Evolutionary conservation across 2,329 filamentous ascomycete species (phyloP).

Genomic region (Blastomyces parvus): DNA sequence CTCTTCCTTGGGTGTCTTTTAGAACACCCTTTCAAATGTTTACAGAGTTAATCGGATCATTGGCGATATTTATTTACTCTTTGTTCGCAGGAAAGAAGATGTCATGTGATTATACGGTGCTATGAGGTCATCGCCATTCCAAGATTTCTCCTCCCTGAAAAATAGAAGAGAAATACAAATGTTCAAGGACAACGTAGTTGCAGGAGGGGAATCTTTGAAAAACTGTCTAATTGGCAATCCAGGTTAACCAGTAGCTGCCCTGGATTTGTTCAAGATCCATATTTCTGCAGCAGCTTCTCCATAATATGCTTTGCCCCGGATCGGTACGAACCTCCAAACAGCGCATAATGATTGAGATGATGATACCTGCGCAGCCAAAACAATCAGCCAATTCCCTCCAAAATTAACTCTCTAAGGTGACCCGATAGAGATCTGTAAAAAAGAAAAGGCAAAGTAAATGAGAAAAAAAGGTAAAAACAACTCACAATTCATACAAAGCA

Average conservation of each 20-base stretch:
- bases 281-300: slow-evolving; percentile 62
- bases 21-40: not conserved
- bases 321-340: slow-evolving; percentile 75
- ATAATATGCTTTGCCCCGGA: slow-evolving; percentile 70
- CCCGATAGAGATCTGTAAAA: not conserved
- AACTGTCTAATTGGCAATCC: not conserved
- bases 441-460: slow-evolving; percentile 6
- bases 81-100: not conserved
- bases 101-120: not conserved
- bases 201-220: too few relatives aligned
- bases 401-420: not conserved
- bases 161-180: not conserved
- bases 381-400: not conserved
- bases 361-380: slow-evolving; percentile 54
- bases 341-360: slow-evolving; percentile 75
- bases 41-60: not conserved
- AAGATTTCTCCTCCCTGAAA: not conserved
- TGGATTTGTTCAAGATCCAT: slow-evolving; percentile 37
- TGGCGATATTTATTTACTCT: not conserved
- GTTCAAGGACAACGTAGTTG: not conserved
- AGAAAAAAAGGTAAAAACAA: slow-evolving; percentile 20
- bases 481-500: slow-evolving; percentile 69
- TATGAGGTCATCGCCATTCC: not conserved
- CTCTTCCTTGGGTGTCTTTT: not conserved
- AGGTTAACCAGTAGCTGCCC: not conserved